phyloP scores from a whole-genome alignment of 2,329 filamentous ascomycete species.

The Tothia fuscella region DNA sequence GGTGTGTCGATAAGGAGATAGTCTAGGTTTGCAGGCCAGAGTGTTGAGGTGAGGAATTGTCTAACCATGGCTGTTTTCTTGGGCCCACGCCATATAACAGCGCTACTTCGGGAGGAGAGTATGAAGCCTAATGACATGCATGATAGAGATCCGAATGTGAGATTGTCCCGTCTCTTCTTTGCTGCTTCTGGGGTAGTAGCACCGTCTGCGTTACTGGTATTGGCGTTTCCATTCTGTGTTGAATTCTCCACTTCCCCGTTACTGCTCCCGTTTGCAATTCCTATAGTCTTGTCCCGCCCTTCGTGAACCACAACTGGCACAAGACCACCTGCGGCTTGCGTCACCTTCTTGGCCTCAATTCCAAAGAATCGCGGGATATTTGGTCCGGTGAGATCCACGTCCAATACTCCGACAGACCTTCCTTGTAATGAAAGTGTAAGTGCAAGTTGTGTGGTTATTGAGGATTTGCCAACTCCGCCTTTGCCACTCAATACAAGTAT shows the following conservation, averaged over 20 bases:
- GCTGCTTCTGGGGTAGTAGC: conserved; percentile 12
- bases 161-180: conserved; percentile 18
- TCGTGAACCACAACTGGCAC: conserved; percentile 75
- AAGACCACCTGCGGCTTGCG: conserved; percentile 85
- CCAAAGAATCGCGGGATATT: conserved; percentile 93
- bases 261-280: no score
- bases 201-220: no score
- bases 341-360: conserved; percentile 79
- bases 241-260: conserved; percentile 14
- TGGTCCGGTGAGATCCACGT: conserved; percentile 90
- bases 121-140: conserved; percentile 95
- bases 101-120: conserved; percentile 68
- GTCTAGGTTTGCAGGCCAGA: conserved; percentile 47
- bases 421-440: conserved; percentile 77
- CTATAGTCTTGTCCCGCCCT: conserved; percentile 22
- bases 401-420: conserved; percentile 84
- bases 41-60: conserved; percentile 83
- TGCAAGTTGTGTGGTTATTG: conserved; percentile 90
- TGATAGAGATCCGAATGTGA: conserved; percentile 49
- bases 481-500: conserved; percentile 86
- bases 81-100: conserved; percentile 92
- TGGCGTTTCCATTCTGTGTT: conserved; percentile 11
- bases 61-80: conserved; percentile 99
- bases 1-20: conserved; percentile 93
- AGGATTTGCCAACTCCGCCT: conserved; percentile 95